phyloP scores from a whole-genome alignment of 306 rosid species.

The Fagus crenata region DNA sequence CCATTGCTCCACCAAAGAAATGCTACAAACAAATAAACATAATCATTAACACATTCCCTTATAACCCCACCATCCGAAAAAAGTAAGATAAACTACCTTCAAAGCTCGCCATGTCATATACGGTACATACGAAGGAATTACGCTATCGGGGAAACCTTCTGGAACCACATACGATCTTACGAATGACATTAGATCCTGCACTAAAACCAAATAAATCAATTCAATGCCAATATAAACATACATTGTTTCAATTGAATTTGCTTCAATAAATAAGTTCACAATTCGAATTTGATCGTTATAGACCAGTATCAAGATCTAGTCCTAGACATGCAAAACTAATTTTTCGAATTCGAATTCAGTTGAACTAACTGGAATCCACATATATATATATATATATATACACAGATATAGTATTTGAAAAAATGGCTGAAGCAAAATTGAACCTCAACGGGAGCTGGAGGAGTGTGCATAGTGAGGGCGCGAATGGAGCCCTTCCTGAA shows the following conservation, averaged over 20 bases:
- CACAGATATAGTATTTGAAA: too few relatives aligned
- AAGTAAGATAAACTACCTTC: slow-evolving; percentile 49
- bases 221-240: background rate
- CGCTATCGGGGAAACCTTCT: slow-evolving; percentile 89
- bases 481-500: slow-evolving; percentile 70
- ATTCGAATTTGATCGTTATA: too few relatives aligned
- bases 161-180: slow-evolving; percentile 93
- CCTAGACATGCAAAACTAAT: too few relatives aligned
- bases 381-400: too few relatives aligned
- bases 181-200: slow-evolving; percentile 74
- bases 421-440: background rate
- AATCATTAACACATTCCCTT: background rate
- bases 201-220: slow-evolving; percentile 7
- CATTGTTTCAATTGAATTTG: too few relatives aligned
- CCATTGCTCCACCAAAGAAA: slow-evolving; percentile 99
- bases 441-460: slow-evolving; percentile 69
- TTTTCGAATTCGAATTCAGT: too few relatives aligned
- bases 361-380: too few relatives aligned
- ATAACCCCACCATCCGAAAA: background rate
- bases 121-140: slow-evolving; percentile 85
- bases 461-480: slow-evolving; percentile 60
- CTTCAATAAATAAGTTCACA: too few relatives aligned
- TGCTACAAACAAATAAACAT: slow-evolving; percentile 44
- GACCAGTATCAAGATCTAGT: too few relatives aligned
- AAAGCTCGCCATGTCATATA: slow-evolving; percentile 98